Conservation (phyloP, 805 yeast genomes). For the Starmerella tilneyi region DNA sequence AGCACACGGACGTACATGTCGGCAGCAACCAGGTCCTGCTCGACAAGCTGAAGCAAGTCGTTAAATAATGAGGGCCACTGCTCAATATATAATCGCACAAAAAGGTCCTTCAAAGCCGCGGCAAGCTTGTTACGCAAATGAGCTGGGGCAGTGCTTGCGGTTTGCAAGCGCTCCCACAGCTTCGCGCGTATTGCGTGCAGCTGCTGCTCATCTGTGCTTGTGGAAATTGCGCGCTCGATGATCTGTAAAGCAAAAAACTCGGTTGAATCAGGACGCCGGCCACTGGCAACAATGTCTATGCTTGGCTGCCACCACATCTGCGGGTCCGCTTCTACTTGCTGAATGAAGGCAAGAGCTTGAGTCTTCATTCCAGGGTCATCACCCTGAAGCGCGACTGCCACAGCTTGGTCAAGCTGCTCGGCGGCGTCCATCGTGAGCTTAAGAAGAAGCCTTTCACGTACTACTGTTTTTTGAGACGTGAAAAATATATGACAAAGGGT, state of each 20-base stretch:
- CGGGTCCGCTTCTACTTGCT: constrained; percentile 36
- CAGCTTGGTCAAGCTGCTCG: constrained; percentile 78
- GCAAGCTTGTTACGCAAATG: constrained; percentile 49
- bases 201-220: constrained; percentile 39
- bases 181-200: constrained; percentile 39
- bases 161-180: constrained; percentile 38
- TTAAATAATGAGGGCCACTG: constrained; percentile 44
- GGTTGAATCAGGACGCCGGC: constrained; percentile 40
- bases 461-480: constrained; percentile 3
- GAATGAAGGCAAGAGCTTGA: constrained; percentile 39
- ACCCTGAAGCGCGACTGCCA: constrained; percentile 64
- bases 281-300: constrained; percentile 34
- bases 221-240: constrained; percentile 38
- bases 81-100: constrained; percentile 39
- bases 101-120: constrained; percentile 44
- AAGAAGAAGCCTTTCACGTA: constrained; percentile 2
- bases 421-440: constrained; percentile 16
- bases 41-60: constrained; percentile 37
- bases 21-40: constrained; percentile 35
- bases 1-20: constrained; percentile 72
- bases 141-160: constrained; percentile 31
- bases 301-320: constrained; percentile 41
- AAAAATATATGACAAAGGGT: constrained; percentile 10
- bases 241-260: constrained; percentile 64
- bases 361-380: constrained; percentile 52